phyloP scores from a whole-genome alignment of 176 grass and related monocot genomes.

The Saccharum spontaneum region DNA sequence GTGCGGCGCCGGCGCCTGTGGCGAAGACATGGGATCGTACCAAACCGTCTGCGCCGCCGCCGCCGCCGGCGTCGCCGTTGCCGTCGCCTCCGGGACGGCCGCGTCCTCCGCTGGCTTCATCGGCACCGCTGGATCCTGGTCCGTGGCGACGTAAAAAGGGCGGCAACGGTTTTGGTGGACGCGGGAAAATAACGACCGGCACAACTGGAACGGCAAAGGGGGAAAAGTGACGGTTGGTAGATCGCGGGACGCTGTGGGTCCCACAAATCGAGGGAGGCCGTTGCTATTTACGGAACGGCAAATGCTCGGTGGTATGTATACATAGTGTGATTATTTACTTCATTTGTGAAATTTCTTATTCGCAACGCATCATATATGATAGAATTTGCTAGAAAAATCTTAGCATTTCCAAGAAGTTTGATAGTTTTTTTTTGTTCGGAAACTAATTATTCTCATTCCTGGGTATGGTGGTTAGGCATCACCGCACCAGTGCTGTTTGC shows the following conservation, averaged over 20 bases:
- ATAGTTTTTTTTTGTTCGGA: not conserved
- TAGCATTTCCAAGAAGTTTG: not conserved
- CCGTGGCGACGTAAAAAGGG: not conserved
- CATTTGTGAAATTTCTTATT: not conserved
- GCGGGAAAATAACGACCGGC: constrained; percentile 33
- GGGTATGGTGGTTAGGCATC: too few relatives aligned
- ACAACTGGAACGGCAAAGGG: not conserved
- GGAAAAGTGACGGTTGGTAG: not conserved
- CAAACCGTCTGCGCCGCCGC: constrained; percentile 35
- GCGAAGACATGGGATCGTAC: constrained; percentile 49
- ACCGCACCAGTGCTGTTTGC: not conserved
- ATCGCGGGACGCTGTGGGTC: not conserved
- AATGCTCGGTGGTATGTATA: not conserved
- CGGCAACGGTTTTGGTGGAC: not conserved
- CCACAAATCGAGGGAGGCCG: constrained; percentile 13
- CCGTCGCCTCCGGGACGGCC: not conserved
- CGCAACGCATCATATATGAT: not conserved
- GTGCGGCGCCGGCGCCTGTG: not conserved
- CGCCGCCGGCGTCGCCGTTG: not conserved
- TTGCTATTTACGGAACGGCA: constrained; percentile 25
- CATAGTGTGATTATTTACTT: not conserved
- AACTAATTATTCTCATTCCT: too few relatives aligned
- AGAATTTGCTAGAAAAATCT: not conserved
- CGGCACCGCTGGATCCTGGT: not conserved
- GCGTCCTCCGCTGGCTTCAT: constrained; percentile 35